A percentile compares a stretch with the other conserved stretches of the same genome.
phyloP scores from a whole-genome alignment of 2,329 filamentous ascomycete species.

The Penicillium sp. region DNA sequence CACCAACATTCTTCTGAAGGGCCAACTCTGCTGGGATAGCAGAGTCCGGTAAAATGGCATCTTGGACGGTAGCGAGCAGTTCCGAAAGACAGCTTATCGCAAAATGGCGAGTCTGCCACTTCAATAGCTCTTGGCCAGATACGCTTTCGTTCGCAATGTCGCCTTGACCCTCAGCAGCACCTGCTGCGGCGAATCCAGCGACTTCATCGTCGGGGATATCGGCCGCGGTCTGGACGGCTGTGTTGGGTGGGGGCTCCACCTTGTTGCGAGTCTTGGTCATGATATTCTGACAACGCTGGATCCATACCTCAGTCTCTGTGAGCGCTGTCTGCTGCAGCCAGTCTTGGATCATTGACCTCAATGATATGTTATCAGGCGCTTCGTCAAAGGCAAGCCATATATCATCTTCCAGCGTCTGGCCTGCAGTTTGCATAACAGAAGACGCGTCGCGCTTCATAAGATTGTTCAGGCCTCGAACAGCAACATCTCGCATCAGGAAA shows the following conservation, averaged over 20 bases:
- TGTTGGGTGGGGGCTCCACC: constrained; percentile 45
- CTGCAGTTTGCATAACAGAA: constrained; percentile 75
- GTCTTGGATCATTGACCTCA: constrained; percentile 85
- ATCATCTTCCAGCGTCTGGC: constrained; percentile 81
- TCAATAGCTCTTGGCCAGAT: constrained; percentile 79
- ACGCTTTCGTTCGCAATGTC: constrained; percentile 52
- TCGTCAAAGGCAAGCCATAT: constrained; percentile 88
- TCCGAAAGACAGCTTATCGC: constrained; percentile 87
- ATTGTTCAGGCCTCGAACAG: constrained; percentile 86
- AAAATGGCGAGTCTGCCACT: constrained; percentile 95
- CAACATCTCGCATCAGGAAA: constrained; percentile 71
- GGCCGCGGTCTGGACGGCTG: constrained; percentile 54
- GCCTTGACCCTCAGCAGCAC: constrained; percentile 60
- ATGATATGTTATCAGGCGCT: constrained; percentile 71
- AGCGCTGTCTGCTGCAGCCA: constrained; percentile 92
- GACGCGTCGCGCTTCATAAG: constrained; percentile 90
- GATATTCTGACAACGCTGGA: constrained; percentile 83
- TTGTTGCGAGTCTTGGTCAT: constrained; percentile 83
- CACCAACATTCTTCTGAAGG: constrained; percentile 80
- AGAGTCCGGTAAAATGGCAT: constrained; percentile 75
- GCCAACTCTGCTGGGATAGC: constrained; percentile 76
- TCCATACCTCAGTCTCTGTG: constrained; percentile 78
- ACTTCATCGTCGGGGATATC: constrained; percentile 96
- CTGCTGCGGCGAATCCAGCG: constrained; percentile 86
- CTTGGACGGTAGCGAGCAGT: constrained; percentile 75